A percentile compares a stretch with the other conserved stretches of the same genome.
Conservation (phyloP, 352 stramenopile genomes). For the Phytophthora fragariae region DNA sequence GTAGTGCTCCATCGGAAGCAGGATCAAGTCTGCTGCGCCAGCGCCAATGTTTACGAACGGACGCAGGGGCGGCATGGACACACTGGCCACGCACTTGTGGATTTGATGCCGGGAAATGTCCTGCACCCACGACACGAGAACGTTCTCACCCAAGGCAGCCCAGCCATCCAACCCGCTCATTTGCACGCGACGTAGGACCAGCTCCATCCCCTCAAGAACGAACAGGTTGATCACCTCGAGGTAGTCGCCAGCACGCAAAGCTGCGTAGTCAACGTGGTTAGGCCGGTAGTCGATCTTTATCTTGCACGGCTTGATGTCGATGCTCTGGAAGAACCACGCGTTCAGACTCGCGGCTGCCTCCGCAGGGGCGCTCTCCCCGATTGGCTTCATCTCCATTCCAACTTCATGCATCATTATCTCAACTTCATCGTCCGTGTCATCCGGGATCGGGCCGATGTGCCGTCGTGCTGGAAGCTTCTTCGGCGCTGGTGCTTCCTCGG, state of each 20-base stretch:
- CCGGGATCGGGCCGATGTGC: constrained; percentile 31
- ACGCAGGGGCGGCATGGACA: constrained; percentile 86
- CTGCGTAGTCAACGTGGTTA: constrained; percentile 88
- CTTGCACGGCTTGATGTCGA: constrained; percentile 89
- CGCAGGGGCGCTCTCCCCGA: constrained; percentile 21
- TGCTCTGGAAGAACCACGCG: constrained; percentile 89
- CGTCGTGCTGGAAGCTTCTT: constrained; percentile 15
- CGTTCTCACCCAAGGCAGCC: constrained; percentile 71
- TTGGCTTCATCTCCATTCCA: constrained; percentile 66
- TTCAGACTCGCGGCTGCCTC: constrained; percentile 60
- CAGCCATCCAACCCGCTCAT: constrained; percentile 86
- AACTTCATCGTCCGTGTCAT: constrained; percentile 45
- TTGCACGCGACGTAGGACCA: constrained; percentile 85
- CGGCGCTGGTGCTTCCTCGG: constrained; percentile 35
- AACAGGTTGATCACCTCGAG: constrained; percentile 92
- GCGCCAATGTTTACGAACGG: constrained; percentile 90
- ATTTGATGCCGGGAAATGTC: constrained; percentile 91
- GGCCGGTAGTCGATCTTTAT: constrained; percentile 93
- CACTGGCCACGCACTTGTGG: constrained; percentile 90
- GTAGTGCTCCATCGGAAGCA: constrained; percentile 90
- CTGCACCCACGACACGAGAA: constrained; percentile 88
- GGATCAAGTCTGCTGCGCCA: constrained; percentile 84
- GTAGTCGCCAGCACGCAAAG: constrained; percentile 84
- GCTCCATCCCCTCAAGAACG: constrained; percentile 89
- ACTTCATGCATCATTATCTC: constrained; percentile 37